Conservation (phyloP, 2,329 filamentous ascomycete genomes). For the Paradendryphiella salina region DNA sequence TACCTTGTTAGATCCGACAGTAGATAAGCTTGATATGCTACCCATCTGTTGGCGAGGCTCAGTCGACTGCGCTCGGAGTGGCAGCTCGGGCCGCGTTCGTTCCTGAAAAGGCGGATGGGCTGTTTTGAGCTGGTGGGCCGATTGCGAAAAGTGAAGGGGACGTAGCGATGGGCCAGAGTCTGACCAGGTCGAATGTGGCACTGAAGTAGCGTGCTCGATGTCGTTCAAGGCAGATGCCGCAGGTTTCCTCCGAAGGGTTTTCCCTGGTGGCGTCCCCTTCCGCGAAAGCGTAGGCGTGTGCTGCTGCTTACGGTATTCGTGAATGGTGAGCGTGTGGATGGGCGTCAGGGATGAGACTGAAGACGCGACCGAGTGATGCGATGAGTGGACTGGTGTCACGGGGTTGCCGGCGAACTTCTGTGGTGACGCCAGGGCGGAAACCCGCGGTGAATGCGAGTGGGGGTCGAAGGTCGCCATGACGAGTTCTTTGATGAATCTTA, state of each 20-base stretch:
- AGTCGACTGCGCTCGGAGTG: slow-evolving; percentile 36
- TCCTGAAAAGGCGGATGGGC: slow-evolving; percentile 26
- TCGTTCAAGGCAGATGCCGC: slow-evolving; percentile 40
- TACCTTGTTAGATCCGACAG: slow-evolving; percentile 26
- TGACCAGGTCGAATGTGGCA: slow-evolving; percentile 14
- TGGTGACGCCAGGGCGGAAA: slow-evolving; percentile 22
- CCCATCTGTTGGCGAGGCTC: slow-evolving; percentile 27
- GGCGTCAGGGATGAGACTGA: slow-evolving; percentile 41
- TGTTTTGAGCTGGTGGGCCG: slow-evolving; percentile 32
- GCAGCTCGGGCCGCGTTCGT: slow-evolving; percentile 19
- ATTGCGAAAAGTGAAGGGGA: slow-evolving; percentile 37
- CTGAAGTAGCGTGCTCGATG: slow-evolving; percentile 34
- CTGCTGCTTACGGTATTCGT: slow-evolving; percentile 48
- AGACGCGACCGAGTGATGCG: slow-evolving; percentile 43
- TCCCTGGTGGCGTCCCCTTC: slow-evolving; percentile 35
- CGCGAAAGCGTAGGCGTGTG: slow-evolving; percentile 35
- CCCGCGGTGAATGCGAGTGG: slow-evolving; percentile 32
- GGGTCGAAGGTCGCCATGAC: slow-evolving; percentile 27
- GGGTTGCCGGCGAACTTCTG: slow-evolving; percentile 24
- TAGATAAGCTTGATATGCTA: slow-evolving; percentile 22
- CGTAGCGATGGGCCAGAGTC: slow-evolving; percentile 20
- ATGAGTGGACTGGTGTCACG: slow-evolving; percentile 44
- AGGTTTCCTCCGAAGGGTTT: slow-evolving; percentile 44
- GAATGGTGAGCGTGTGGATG: slow-evolving; percentile 43
- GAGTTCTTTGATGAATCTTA: slow-evolving; percentile 3